Percentiles rank a stretch among this genome's conserved stretches.
These are phyloP conservation scores for Cavenderia fasciculata DNA, from an alignment of 78 protist species.

Conservation along the genomic window DNA sequence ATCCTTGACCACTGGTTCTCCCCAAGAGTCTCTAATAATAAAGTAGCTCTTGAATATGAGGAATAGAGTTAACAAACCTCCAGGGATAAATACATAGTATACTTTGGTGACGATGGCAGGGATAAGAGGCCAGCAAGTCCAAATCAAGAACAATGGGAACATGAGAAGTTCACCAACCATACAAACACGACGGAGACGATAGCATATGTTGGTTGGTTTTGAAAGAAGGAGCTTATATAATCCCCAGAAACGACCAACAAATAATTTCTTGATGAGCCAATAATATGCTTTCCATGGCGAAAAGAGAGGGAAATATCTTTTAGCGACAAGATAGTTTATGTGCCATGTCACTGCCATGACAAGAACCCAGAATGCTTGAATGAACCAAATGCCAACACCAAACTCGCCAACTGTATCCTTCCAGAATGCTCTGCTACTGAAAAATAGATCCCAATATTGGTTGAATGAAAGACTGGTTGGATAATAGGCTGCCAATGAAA, in stretches of 20 bases:
- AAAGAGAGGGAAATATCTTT: constrained; percentile 31
- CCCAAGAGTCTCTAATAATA: constrained; percentile 52
- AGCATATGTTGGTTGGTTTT: constrained; percentile 33
- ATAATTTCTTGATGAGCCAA: constrained; percentile 60
- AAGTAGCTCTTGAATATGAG: constrained; percentile 1
- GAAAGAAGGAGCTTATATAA: constrained; percentile 14
- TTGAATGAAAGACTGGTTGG: background rate
- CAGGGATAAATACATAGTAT: constrained; percentile 48
- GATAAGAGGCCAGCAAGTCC: constrained; percentile 75
- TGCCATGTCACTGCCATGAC: constrained; percentile 14
- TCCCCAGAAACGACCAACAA: constrained; percentile 61
- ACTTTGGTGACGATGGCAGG: constrained; percentile 69
- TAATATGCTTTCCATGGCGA: constrained; percentile 65
- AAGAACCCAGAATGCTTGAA: constrained; percentile 54
- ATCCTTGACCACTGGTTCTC: background rate
- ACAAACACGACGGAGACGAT: constrained; percentile 59
- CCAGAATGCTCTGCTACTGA: constrained; percentile 28
- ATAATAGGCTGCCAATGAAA: constrained; percentile 16
- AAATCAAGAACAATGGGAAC: constrained; percentile 70
- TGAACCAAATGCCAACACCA: constrained; percentile 36
- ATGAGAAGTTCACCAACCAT: constrained; percentile 63
- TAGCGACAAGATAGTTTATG: background rate
- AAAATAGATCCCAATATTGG: constrained; percentile 23
- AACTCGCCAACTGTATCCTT: constrained; percentile 5
- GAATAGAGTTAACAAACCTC: constrained; percentile 11